phyloP scores from a whole-genome alignment of 2,329 filamentous ascomycete genomes.

The Elsinoe necatrix region DNA sequence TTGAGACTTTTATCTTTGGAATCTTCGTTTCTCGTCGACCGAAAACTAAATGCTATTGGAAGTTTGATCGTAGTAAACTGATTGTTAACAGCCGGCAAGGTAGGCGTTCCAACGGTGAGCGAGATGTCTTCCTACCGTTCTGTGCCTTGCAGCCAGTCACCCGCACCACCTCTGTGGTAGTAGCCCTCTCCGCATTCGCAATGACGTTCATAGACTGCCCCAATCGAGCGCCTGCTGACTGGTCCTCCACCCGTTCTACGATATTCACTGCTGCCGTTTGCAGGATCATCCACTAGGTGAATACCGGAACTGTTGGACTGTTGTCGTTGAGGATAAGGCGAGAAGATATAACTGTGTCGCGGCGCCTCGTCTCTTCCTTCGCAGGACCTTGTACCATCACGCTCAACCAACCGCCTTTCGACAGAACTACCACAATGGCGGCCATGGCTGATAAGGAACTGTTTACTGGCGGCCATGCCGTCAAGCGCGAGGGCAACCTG shows the following conservation, averaged over 20 bases:
- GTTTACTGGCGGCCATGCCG: neutral
- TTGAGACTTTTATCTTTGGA: neutral
- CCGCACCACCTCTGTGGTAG: neutral
- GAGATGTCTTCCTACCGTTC: neutral
- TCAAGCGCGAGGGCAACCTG: neutral
- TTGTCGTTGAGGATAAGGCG: neutral
- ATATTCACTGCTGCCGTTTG: neutral
- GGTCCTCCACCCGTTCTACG: neutral
- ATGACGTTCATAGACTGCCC: neutral
- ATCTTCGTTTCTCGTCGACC: neutral
- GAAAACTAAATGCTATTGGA: neutral
- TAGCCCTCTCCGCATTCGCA: neutral
- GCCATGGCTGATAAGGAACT: neutral
- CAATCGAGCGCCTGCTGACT: constrained; percentile 1
- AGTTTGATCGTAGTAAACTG: neutral
- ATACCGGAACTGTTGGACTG: neutral
- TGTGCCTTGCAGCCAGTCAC: neutral
- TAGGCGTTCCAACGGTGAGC: neutral
- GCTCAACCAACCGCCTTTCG: neutral
- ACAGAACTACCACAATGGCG: neutral
- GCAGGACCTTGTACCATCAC: neutral
- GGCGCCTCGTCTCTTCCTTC: neutral
- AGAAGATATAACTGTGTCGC: neutral
- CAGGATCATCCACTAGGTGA: neutral
- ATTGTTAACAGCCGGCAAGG: neutral